Base-by-base conservation (phyloP, 2,329 filamentous ascomycete genomes). In the Thelonectria olida region DNA sequence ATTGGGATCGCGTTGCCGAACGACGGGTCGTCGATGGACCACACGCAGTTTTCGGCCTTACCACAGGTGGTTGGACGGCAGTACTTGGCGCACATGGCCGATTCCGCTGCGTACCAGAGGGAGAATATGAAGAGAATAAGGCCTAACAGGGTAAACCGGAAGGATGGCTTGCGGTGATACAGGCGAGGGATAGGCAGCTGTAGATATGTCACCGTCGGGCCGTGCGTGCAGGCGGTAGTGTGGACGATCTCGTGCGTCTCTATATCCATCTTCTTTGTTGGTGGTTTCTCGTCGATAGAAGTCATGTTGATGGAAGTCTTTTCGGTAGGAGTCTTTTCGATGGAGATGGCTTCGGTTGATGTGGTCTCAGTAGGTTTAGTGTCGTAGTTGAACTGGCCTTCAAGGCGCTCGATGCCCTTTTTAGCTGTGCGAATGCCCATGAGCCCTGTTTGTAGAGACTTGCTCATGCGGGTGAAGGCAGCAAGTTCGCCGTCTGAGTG, bases 1-100 rank as follows among this genome's bases (percentile, higher is more conserved):
- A 87, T 82, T 3, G 87, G 87, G 45, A 89, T 79, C 1, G 86
- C 84, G 38, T 78, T 80, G n/a, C 86, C 87, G 73, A 87, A 89
- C 23, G 82, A 81, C 0, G 87, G 87, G 70, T 89, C 87, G 45
- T 85, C 80, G 10, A 81, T 79, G 25, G 82, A 83, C 85, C 85
- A 89, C 34, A 81, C 78, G 70, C 86, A 88, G 2, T 80, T 79
- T 47, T 60, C 72, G 52, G 48, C 20, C 23, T 45, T 72, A 12
- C 79, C 79, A 65, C 86, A 88, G 28, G 78, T 79, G n/a, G 76
- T 71, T 2, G 85, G 84, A 15, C 82, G 82, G 69, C 85, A 88
- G 74, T 84, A 89, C 7, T 76, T 64, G 38, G 72, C 76, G 72
- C 85, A 89, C 76, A 85, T 84, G 23, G 76, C 71, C 1, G 79